Conservation (phyloP, 805 yeast genomes). For the Saturnispora sekii region DNA sequence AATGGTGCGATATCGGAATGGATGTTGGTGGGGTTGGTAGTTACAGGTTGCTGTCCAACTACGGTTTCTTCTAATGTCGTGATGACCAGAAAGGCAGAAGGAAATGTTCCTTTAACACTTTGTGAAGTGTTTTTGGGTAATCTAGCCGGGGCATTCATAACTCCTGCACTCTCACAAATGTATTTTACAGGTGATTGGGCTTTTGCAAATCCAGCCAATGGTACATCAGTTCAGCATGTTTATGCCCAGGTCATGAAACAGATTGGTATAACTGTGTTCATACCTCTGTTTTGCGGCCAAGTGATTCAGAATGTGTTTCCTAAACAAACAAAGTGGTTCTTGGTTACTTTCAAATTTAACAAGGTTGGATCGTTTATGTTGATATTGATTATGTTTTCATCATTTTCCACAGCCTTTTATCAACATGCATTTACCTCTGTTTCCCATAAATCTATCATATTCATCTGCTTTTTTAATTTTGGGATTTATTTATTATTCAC, state of each 20-base stretch:
- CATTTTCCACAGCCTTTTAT: constrained; percentile 81
- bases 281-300: constrained; percentile 86
- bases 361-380: constrained; percentile 78
- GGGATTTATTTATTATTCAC: constrained; percentile 77
- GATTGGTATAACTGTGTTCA: constrained; percentile 67
- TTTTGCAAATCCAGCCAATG: constrained; percentile 73
- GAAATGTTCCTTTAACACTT: constrained; percentile 62
- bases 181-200: constrained; percentile 49
- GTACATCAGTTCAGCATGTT: constrained; percentile 41
- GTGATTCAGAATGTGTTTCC: constrained; percentile 64
- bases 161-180: constrained; percentile 79
- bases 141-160: constrained; percentile 73
- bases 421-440: constrained; percentile 60
- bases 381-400: constrained; percentile 45
- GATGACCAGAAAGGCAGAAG: constrained; percentile 81
- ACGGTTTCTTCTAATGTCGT: constrained; percentile 89
- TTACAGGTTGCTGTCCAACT: constrained; percentile 83
- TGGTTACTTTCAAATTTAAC: constrained; percentile 46
- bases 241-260: constrained; percentile 80
- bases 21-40: constrained; percentile 72
- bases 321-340: constrained; percentile 49
- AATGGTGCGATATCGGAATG: constrained; percentile 57
- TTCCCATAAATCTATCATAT: constrained; percentile 50
- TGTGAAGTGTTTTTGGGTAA: constrained; percentile 86
- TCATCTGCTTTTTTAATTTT: constrained; percentile 73